phyloP scores from a whole-genome alignment of 495 filamentous ascomycete species.

The Symbiotaphrina buchneri region DNA sequence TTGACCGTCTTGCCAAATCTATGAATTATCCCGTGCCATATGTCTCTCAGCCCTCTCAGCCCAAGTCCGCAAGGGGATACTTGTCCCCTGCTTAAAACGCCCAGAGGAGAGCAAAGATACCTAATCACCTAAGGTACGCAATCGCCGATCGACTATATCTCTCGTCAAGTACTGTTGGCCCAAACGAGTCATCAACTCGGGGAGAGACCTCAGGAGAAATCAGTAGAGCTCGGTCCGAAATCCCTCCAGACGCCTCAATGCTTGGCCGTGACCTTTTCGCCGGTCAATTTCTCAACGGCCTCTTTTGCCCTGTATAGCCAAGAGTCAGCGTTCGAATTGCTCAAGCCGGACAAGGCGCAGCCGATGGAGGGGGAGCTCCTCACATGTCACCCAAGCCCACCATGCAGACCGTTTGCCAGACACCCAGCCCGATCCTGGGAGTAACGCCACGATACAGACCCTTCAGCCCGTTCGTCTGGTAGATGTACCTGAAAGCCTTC shows the following conservation, averaged over 20 bases:
- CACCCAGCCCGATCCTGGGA: slow-evolving; percentile 77
- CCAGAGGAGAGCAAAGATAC: too few species aligned
- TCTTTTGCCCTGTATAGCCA: slow-evolving; percentile 64
- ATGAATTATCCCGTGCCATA: too few species aligned
- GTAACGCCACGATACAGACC: slow-evolving; percentile 92
- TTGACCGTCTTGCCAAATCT: too few species aligned
- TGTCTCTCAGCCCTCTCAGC: too few species aligned
- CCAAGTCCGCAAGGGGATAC: too few species aligned
- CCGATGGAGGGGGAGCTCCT: slow-evolving; percentile 17
- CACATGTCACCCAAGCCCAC: slow-evolving; percentile 97
- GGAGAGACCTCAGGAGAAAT: too few species aligned
- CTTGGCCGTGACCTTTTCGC: slow-evolving; percentile 87
- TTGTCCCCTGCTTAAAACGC: too few species aligned
- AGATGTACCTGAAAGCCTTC: slow-evolving; percentile 85
- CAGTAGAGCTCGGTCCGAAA: too few species aligned
- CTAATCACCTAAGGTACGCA: too few species aligned
- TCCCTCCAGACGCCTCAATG: slow-evolving; percentile 37
- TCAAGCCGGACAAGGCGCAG: slow-evolving; percentile 6
- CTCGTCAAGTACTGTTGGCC: too few species aligned
- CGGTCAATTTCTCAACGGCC: slow-evolving; percentile 91
- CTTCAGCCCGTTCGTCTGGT: slow-evolving; percentile 65
- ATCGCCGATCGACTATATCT: too few species aligned
- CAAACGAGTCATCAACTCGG: too few species aligned
- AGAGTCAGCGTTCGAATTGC: slow-evolving; percentile 11
- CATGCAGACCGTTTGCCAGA: slow-evolving; percentile 99